These are phyloP conservation scores for Fusarium penzigii DNA, from an alignment of 2,329 filamentous ascomycete species.

Conservation along the genomic window DNA sequence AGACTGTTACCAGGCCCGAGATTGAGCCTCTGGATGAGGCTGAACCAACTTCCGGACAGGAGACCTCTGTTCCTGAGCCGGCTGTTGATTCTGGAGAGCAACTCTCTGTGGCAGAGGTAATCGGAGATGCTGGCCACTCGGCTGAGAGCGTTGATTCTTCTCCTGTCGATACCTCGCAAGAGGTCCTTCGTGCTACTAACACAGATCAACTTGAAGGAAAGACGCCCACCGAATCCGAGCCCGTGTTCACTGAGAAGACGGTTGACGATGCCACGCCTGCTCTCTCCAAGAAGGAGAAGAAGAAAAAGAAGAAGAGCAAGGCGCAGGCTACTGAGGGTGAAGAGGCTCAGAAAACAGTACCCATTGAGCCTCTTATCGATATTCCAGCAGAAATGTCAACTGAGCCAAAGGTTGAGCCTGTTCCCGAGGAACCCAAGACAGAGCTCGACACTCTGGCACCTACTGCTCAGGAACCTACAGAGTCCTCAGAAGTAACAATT, in stretches of 20 bases:
- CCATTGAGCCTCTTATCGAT: constrained; percentile 3
- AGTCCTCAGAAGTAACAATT: neutral
- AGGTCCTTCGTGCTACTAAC: neutral
- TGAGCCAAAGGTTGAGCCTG: neutral
- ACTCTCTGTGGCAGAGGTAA: constrained; percentile 3
- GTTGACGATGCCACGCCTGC: constrained; percentile 2
- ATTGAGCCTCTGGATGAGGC: constrained; percentile 17
- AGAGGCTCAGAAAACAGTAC: neutral
- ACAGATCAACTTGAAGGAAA: too few relatives aligned
- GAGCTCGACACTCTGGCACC: neutral
- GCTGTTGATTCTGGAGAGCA: constrained; percentile 21
- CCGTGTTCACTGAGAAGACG: constrained; percentile 3
- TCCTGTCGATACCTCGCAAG: neutral
- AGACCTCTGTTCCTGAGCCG: constrained; percentile 17
- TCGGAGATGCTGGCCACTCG: constrained; percentile 14
- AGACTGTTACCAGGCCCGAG: constrained; percentile 12
- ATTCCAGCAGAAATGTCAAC: constrained; percentile 1
- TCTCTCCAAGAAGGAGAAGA: constrained; percentile 25
- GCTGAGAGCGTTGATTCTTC: neutral
- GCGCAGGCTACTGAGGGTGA: constrained; percentile 4
- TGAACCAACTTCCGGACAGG: constrained; percentile 21
- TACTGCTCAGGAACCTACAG: neutral
- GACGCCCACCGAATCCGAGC: neutral
- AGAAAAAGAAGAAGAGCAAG: constrained; percentile 12
- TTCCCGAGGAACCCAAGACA: neutral